phyloP scores from a whole-genome alignment of 345 rosid species.

The Gossypium ekmanianum region DNA sequence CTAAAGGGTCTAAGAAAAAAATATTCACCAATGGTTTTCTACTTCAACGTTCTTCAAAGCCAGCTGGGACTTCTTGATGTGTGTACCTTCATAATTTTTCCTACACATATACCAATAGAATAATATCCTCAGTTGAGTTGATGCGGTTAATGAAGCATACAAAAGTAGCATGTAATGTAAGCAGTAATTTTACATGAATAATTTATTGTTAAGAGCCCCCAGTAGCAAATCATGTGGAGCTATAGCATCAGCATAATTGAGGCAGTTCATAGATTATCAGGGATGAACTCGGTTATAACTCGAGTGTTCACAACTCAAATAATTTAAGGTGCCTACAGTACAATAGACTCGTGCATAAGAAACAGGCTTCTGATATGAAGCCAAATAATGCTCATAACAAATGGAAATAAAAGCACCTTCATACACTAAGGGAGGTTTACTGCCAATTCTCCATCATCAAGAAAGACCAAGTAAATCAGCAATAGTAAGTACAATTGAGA shows the following conservation, averaged over 20 bases:
- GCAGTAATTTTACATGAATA: not conserved
- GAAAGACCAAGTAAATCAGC: constrained; percentile 13
- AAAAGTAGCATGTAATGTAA: not conserved
- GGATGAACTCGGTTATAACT: not conserved
- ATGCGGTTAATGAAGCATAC: not conserved
- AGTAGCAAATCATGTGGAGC: not conserved
- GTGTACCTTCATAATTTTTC: not conserved
- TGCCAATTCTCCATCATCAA: not conserved
- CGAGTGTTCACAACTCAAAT: not conserved
- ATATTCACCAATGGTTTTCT: not conserved
- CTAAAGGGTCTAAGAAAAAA: not conserved
- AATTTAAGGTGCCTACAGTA: constrained; percentile 4
- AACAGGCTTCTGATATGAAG: not conserved
- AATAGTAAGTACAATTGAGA: not conserved
- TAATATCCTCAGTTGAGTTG: not conserved
- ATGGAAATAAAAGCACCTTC: not conserved
- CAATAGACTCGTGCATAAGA: not conserved
- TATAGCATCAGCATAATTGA: constrained; percentile 3
- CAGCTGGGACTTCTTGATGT: not conserved
- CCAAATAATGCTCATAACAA: not conserved
- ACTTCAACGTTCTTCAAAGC: not conserved
- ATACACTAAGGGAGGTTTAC: not conserved
- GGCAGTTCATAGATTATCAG: not conserved
- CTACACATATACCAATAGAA: not conserved
- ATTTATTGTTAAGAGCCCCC: not conserved